Evolutionary conservation across 1,284 basidiomycete species (phyloP).

Genomic region (Ganoderma multipileum): DNA sequence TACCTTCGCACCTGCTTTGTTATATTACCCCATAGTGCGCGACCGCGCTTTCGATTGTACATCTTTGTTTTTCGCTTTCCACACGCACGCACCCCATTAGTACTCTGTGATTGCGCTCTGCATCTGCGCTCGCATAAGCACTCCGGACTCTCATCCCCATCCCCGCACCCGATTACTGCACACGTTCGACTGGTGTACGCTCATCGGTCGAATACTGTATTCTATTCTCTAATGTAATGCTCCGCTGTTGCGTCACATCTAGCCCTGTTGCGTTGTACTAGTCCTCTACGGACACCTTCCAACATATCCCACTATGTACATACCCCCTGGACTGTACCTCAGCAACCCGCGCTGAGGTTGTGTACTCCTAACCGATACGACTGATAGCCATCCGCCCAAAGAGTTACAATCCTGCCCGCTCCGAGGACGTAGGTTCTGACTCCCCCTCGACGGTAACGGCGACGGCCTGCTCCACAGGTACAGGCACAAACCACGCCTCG

Average conservation of each 20-base stretch:
- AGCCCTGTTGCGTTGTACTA: background rate
- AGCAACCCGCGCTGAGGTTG: background rate
- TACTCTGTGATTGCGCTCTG: constrained; percentile 7
- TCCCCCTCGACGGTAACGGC: constrained; percentile 32
- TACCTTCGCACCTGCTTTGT: constrained; percentile 22
- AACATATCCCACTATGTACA: background rate
- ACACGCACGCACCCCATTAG: constrained; percentile 11
- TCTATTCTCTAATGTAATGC: constrained; percentile 25
- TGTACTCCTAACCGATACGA: background rate
- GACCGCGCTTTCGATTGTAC: background rate
- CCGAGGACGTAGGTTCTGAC: constrained; percentile 37
- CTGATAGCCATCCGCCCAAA: background rate
- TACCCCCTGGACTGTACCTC: background rate
- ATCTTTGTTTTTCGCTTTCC: constrained; percentile 2
- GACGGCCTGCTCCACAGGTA: constrained; percentile 25
- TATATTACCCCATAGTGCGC: constrained; percentile 2
- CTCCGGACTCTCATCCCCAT: background rate
- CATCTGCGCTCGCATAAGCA: constrained; percentile 5
- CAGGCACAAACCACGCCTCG: constrained; percentile 37
- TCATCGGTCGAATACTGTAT: constrained; percentile 5
- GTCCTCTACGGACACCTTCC: background rate
- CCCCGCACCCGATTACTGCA: background rate
- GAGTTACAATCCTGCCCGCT: constrained; percentile 10
- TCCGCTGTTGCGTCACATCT: constrained; percentile 5
- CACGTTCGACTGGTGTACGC: constrained; percentile 8